Conservation (phyloP, 2,329 filamentous ascomycete genomes). For the Ascosphaera apis region DNA sequence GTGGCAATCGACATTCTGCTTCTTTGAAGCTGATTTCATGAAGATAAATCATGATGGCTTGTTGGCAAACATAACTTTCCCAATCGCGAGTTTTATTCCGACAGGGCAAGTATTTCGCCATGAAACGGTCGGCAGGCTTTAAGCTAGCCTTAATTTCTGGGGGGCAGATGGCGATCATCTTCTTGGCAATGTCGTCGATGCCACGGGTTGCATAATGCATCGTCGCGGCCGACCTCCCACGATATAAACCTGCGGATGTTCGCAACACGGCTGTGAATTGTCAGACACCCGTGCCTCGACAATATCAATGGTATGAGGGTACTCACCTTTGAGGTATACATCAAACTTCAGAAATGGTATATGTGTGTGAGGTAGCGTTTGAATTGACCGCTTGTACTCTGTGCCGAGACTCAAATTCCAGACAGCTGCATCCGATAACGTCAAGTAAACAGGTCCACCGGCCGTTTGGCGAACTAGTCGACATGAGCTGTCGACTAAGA, state of each 20-base stretch:
- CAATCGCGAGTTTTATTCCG: neutral
- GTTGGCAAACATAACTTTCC: neutral
- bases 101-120: neutral
- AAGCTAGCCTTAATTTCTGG: neutral
- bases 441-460: neutral
- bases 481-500: neutral
- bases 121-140: neutral
- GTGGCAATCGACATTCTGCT: neutral
- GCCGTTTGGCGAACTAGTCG: neutral
- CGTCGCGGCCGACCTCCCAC: neutral
- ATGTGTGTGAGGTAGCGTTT: neutral
- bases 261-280: neutral
- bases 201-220: neutral
- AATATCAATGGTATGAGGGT: neutral
- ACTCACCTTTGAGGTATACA: neutral
- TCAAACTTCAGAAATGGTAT: neutral
- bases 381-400: neutral
- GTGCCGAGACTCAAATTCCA: neutral
- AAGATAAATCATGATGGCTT: neutral
- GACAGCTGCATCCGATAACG: neutral
- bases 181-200: neutral
- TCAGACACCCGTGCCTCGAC: too few relatives aligned
- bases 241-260: neutral
- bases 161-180: neutral
- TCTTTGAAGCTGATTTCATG: neutral